These are phyloP conservation scores for Aspergillus fructus DNA, from an alignment of 2,329 filamentous ascomycete genomes.

Conservation along the genomic window DNA sequence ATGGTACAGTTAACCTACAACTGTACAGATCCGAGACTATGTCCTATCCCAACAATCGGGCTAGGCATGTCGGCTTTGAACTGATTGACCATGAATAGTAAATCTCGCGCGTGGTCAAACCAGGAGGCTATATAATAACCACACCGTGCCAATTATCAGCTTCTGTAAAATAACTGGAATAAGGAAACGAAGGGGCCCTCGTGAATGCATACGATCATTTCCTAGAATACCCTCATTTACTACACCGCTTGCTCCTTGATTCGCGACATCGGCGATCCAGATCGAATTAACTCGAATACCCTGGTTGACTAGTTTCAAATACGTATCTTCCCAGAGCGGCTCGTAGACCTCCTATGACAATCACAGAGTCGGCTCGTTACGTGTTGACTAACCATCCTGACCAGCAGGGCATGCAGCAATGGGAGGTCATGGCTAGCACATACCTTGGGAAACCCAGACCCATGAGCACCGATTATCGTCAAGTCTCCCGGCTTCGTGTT, in stretches of 20 bases:
- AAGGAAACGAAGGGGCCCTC: too few species aligned
- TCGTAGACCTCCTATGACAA: constrained; percentile 12
- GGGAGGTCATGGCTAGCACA: not conserved
- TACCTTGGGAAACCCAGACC: constrained; percentile 85
- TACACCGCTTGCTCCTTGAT: constrained; percentile 71
- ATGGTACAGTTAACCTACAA: constrained; percentile 38
- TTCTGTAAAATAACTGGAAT: too few species aligned
- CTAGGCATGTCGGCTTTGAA: constrained; percentile 67
- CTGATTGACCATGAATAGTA: constrained; percentile 76
- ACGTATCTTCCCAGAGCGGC: constrained; percentile 3
- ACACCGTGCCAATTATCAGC: too few species aligned
- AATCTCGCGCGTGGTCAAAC: constrained; percentile 76
- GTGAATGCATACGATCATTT: constrained; percentile 66
- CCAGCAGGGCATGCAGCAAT: too few species aligned
- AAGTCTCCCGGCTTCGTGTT: constrained; percentile 66
- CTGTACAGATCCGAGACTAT: constrained; percentile 75
- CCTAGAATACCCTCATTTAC: constrained; percentile 72
- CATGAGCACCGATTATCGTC: constrained; percentile 77
- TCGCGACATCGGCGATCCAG: constrained; percentile 77
- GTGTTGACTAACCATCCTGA: too few species aligned
- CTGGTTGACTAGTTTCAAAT: constrained; percentile 44
- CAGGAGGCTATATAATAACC: constrained; percentile 59
- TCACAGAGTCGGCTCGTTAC: too few species aligned
- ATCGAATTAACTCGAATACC: constrained; percentile 55
- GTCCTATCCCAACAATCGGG: constrained; percentile 76